Base-by-base conservation (phyloP, 2,329 filamentous ascomycete species). In the Tolypocladium album region DNA sequence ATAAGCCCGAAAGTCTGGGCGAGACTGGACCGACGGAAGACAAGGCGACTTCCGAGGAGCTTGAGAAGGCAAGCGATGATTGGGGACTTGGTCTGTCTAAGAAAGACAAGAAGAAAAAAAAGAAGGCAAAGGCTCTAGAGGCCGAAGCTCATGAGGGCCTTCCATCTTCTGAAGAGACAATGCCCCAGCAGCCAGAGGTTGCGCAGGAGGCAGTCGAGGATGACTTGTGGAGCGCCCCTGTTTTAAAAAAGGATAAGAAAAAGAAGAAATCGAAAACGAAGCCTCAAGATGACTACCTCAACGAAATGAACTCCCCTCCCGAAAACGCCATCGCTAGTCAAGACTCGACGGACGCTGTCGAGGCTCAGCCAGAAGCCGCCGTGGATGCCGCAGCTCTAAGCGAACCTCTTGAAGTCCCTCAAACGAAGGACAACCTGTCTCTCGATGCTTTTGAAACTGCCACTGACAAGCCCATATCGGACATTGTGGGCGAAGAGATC, bases 71-170 rank as follows among this genome's bases (percentile, higher is more conserved):
- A 34, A 59, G 61, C 45, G 60, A 56, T 52, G 52, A 63, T 31
- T 59, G 58, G 61, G 39, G 53, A 38, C 15, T 40, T 43, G 64
- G 61, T 11, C 38, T 61, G 22, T 63, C 63, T 4, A 67, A 69
- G 55, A 64, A 67, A 64, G 73, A 68, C 65, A 74, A 69, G 69
- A 73, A 71, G 68, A 70, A 70, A 57, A 63, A 62, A 53, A 62
- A 63, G 43, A 60, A 64, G 20, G 61, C 58, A 34, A 66, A 63
- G 55, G 53, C 20, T 53, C 34, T 61, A 56, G 62, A 61, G 59
- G 42, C 55, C 42, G 63, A 59, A 36, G 53, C 60, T 57, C 56
- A 60, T 58, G 63, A 63, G 53, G 63, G 56, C 57, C 61, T 61
- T 59, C 59, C 60, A 13, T 15, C 57, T 59, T 52, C 52, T 39